A percentile compares a stretch with the other conserved stretches of the same genome.
Conservation (phyloP, 1,284 basidiomycete genomes). For the Ustilago crameri region DNA sequence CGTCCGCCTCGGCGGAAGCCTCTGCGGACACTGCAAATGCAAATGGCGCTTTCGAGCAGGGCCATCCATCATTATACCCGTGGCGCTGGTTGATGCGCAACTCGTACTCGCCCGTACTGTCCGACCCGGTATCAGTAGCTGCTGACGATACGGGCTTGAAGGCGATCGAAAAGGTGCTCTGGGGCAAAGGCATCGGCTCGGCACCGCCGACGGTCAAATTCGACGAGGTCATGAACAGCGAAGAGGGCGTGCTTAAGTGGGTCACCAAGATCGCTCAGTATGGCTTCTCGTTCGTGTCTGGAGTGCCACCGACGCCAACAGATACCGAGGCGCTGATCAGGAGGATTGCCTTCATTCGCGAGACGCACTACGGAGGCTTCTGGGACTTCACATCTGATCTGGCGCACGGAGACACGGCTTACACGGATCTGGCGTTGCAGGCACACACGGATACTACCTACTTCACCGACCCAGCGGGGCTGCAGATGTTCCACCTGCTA, state of each 20-base stretch:
- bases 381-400: slow-evolving; percentile 97
- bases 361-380: slow-evolving; percentile 91
- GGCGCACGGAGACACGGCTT: slow-evolving; percentile 82
- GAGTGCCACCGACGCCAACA: slow-evolving; percentile 82
- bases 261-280: slow-evolving; percentile 78
- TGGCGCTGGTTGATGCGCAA: slow-evolving; percentile 83
- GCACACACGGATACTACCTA: slow-evolving; percentile 98
- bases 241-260: slow-evolving; percentile 81
- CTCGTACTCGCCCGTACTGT: slow-evolving; percentile 77
- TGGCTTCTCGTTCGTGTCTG: slow-evolving; percentile 88
- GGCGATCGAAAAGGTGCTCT: slow-evolving; percentile 71
- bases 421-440: slow-evolving; percentile 85
- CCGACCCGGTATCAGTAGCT: slow-evolving; percentile 72
- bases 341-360: slow-evolving; percentile 86
- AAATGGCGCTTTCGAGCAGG: neutral
- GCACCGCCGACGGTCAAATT: slow-evolving; percentile 82
- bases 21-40: slow-evolving; percentile 1
- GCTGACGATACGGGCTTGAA: slow-evolving; percentile 28
- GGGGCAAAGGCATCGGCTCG: slow-evolving; percentile 81
- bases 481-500: slow-evolving; percentile 94
- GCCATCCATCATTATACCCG: slow-evolving; percentile 82
- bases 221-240: slow-evolving; percentile 79
- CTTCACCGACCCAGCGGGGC: slow-evolving; percentile 75
- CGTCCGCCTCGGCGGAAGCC: slow-evolving; percentile 6
- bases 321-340: slow-evolving; percentile 83